phyloP scores from a whole-genome alignment of 2,329 filamentous ascomycete genomes.

The Colletotrichum plurivorum region DNA sequence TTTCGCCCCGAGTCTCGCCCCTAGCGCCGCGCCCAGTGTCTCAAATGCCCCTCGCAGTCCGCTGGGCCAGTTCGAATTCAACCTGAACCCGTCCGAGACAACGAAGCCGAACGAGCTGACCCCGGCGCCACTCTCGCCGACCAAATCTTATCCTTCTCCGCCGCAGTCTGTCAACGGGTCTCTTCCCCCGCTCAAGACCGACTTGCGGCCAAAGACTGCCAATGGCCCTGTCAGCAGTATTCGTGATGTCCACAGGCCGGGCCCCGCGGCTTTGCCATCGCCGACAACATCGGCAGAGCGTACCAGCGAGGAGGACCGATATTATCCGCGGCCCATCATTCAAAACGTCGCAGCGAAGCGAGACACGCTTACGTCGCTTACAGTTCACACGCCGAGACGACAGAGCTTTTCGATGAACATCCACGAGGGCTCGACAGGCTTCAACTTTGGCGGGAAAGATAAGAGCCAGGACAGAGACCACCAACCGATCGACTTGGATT shows the following conservation, averaged over 20 bases:
- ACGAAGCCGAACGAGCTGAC: conserved; percentile 16
- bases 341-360: conserved; percentile 64
- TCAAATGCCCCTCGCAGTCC: conserved; percentile 53
- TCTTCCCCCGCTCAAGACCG: conserved; percentile 39
- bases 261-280: conserved; percentile 56
- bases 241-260: conserved; percentile 46
- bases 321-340: conserved; percentile 58
- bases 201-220: conserved; percentile 38
- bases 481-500: neutral
- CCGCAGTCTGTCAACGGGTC: conserved; percentile 51
- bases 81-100: conserved; percentile 43
- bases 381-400: conserved; percentile 57
- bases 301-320: conserved; percentile 55
- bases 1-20: neutral
- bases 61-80: conserved; percentile 57
- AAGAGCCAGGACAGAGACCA: neutral
- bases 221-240: conserved; percentile 38
- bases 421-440: conserved; percentile 47
- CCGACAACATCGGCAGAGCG: conserved; percentile 57
- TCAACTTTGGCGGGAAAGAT: conserved; percentile 15
- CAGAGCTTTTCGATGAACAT: conserved; percentile 65
- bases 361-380: conserved; percentile 59
- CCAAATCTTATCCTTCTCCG: conserved; percentile 48
- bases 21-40: conserved; percentile 39
- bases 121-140: conserved; percentile 38